phyloP scores from a whole-genome alignment of 306 rosid species.

The Fagus sylvatica region DNA sequence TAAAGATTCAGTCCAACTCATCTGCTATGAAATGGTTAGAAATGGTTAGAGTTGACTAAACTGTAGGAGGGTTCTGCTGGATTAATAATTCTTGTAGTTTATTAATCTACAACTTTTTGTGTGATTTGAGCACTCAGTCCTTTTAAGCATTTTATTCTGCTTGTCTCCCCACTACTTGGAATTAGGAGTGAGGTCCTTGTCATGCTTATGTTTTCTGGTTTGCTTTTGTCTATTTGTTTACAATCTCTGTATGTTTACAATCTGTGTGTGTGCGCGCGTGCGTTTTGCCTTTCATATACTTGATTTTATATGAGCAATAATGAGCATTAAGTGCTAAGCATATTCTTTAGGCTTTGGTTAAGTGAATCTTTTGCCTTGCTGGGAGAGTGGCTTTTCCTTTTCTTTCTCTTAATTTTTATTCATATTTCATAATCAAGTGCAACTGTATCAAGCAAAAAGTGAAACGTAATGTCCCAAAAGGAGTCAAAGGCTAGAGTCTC shows the following conservation, averaged over 20 bases:
- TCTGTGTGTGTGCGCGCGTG: background rate
- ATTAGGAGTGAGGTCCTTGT: conserved; percentile 31
- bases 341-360: background rate
- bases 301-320: conserved; percentile 6
- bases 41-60: conserved; percentile 23
- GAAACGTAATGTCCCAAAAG: conserved; percentile 42
- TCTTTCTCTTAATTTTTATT: conserved; percentile 13
- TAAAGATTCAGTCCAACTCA: too few relatives aligned
- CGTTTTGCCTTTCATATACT: background rate
- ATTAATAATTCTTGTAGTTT: background rate
- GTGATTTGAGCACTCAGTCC: conserved; percentile 25
- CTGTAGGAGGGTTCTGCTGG: background rate
- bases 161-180: conserved; percentile 45
- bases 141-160: conserved; percentile 2
- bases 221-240: conserved; percentile 13
- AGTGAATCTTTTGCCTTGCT: conserved; percentile 29
- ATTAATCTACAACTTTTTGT: background rate
- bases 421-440: conserved; percentile 22
- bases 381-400: conserved; percentile 18
- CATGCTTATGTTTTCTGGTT: conserved; percentile 11
- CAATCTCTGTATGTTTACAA: background rate
- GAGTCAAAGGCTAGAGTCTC: conserved; percentile 50
- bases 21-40: background rate
- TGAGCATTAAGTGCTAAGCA: background rate
- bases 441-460: conserved; percentile 26